These are phyloP conservation scores for Aspergillus bertholletiae DNA, from an alignment of 495 filamentous ascomycete species.

Conservation along the genomic window DNA sequence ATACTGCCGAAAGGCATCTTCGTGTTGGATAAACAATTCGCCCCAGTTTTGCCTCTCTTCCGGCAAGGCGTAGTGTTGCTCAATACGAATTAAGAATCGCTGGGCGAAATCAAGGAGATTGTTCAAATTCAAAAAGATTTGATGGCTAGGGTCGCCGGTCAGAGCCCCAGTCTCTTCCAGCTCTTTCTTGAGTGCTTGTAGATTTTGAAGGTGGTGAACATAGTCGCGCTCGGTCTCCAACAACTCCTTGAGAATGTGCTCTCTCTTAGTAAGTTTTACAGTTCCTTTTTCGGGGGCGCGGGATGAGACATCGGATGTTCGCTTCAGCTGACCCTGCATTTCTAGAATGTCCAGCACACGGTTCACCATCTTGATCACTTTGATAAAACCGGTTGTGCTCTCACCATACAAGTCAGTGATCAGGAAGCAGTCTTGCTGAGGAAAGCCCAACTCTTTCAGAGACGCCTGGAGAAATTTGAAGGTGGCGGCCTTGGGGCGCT, in stretches of 20 bases:
- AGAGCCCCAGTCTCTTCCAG: slow-evolving; percentile 84
- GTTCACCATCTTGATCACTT: slow-evolving; percentile 84
- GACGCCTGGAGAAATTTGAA: slow-evolving; percentile 71
- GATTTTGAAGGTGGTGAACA: slow-evolving; percentile 93
- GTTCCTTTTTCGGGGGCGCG: slow-evolving; percentile 38
- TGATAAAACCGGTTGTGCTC: slow-evolving; percentile 96
- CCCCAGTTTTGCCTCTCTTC: slow-evolving; percentile 87
- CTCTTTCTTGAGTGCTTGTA: slow-evolving; percentile 88
- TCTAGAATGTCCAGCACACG: slow-evolving; percentile 85
- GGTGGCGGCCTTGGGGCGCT: slow-evolving; percentile 64
- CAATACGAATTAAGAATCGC: slow-evolving; percentile 88
- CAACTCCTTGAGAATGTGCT: slow-evolving; percentile 85
- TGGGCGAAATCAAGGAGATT: slow-evolving; percentile 92
- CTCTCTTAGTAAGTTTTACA: slow-evolving; percentile 68
- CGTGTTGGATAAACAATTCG: slow-evolving; percentile 70
- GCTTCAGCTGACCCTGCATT: slow-evolving; percentile 63
- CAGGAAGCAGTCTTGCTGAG: slow-evolving; percentile 80
- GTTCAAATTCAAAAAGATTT: slow-evolving; percentile 96
- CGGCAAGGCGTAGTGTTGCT: slow-evolving; percentile 84
- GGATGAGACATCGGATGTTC: slow-evolving; percentile 43
- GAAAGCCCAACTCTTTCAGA: slow-evolving; percentile 67
- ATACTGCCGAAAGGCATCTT: slow-evolving; percentile 83
- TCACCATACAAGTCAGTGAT: slow-evolving; percentile 88
- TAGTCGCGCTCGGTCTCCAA: slow-evolving; percentile 95
- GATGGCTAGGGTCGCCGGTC: slow-evolving; percentile 84